These are phyloP conservation scores for Aspergillus japonicus DNA, from an alignment of 2,329 filamentous ascomycete species.

Conservation along the genomic window DNA sequence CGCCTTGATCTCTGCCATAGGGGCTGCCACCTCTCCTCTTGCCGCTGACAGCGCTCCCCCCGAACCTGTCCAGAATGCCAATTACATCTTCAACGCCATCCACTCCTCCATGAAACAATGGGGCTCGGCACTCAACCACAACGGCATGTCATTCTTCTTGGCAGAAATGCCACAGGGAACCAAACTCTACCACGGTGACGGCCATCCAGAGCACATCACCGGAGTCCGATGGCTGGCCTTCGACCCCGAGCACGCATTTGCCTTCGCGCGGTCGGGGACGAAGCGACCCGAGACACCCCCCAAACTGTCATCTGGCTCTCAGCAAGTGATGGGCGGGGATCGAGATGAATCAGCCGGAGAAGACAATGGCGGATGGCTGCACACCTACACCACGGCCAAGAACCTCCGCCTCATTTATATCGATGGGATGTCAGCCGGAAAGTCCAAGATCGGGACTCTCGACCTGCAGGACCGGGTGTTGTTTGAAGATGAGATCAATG, in stretches of 20 bases:
- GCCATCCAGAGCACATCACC: neutral
- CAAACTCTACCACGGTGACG: neutral
- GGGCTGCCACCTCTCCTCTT: neutral
- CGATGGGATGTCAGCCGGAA: neutral
- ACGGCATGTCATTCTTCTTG: neutral
- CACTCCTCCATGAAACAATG: constrained; percentile 3
- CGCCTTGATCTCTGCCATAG: neutral
- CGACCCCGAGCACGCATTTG: neutral
- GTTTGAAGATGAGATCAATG: neutral
- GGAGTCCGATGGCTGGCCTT: neutral
- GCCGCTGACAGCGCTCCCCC: neutral
- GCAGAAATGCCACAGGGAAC: neutral
- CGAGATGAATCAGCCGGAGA: too few species aligned
- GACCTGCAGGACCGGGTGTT: neutral
- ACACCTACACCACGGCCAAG: neutral
- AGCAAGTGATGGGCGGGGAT: neutral
- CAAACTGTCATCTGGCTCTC: neutral
- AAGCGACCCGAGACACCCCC: neutral
- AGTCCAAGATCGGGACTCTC: neutral
- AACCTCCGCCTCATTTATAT: neutral
- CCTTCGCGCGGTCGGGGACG: neutral
- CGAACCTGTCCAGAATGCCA: neutral
- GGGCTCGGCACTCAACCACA: neutral
- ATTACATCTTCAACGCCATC: constrained; percentile 3
- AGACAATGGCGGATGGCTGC: neutral